Base-by-base conservation (phyloP, 2,329 filamentous ascomycete genomes). In the Pseudopithomyces maydicus region DNA sequence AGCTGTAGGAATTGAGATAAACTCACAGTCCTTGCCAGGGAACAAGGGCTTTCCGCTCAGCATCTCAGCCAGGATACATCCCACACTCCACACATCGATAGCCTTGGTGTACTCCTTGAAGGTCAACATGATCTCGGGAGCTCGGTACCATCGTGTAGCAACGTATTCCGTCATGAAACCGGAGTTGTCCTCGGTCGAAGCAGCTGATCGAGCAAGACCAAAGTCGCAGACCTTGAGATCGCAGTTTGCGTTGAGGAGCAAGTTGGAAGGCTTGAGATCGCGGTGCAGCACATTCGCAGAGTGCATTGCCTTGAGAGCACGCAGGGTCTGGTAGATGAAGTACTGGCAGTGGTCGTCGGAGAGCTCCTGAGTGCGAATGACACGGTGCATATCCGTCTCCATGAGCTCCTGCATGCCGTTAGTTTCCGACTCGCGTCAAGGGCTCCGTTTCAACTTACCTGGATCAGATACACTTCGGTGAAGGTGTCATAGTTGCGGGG, bases 91-190 rank as follows among this genome's bases (percentile, higher is more conserved):
- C 11, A 99, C 93, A 74, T 99, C 95, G 73, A 99, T 99, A 42
- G 95, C 95, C 80, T 98, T 99, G 70, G 95, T 99, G 81, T 99
- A 99, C 80, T 99, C 95, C 82, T 99, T 98, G 84, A 98, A 99
- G 12, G 95, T 99, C 81, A 99, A 89, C 95, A 99, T 99, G 78
- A 99, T 99, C 77, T 99, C 95, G 3, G 95, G 95, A 6, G 95
- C 95, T 78, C 95, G 92, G 80, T 99, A 99, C 95, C 95, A 99
- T 72, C 95, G 89, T 45, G 95, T 99, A 50, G 95, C 95, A 55
- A 99, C 95, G 76, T 99, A 99, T 96, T 99, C 95, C 15, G 95
- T 99, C 95, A 99, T 99, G 86, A 99, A 99, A 20, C 95, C 95
- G n/a, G 94, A 97, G 80, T 99, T 99, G 78, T 99, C 95, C 74